A percentile compares a stretch with the other conserved stretches of the same genome.
These are phyloP conservation scores for Cryphonectria carpinicola DNA, from an alignment of 2,329 filamentous ascomycete species.

Conservation along the genomic window DNA sequence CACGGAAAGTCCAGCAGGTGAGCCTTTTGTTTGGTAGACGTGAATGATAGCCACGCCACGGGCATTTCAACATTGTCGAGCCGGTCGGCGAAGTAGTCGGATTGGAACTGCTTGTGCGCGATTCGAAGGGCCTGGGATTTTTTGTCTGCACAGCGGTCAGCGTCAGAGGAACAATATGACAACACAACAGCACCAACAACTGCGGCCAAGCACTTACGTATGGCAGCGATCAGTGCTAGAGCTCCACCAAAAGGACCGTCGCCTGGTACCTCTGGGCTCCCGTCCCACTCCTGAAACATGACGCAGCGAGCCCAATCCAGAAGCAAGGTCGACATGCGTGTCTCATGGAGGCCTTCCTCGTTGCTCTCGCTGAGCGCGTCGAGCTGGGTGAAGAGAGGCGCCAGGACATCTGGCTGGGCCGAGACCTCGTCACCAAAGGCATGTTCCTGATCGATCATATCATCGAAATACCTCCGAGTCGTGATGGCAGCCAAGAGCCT, in stretches of 20 bases:
- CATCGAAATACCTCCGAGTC: slow-evolving; percentile 55
- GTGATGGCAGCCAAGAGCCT: slow-evolving; percentile 62
- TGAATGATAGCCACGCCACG: slow-evolving; percentile 68
- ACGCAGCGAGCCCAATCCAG: slow-evolving; percentile 77
- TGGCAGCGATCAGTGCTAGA: slow-evolving; percentile 70
- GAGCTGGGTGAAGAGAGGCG: slow-evolving; percentile 55
- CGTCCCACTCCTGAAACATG: slow-evolving; percentile 81
- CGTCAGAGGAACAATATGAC: slow-evolving; percentile 14
- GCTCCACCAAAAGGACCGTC: slow-evolving; percentile 78
- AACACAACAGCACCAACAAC: not conserved
- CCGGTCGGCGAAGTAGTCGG: slow-evolving; percentile 75
- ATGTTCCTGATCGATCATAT: slow-evolving; percentile 44
- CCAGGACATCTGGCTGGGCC: slow-evolving; percentile 48
- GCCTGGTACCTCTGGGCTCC: slow-evolving; percentile 68
- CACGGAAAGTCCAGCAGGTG: slow-evolving; percentile 83
- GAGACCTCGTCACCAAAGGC: slow-evolving; percentile 38
- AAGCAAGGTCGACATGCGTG: slow-evolving; percentile 58
- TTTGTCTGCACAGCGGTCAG: slow-evolving; percentile 52
- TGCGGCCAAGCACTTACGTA: slow-evolving; percentile 61
- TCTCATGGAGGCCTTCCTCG: slow-evolving; percentile 61
- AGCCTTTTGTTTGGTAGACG: slow-evolving; percentile 62
- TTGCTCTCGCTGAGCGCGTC: slow-evolving; percentile 53
- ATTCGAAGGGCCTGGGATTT: slow-evolving; percentile 67
- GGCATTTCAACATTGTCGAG: slow-evolving; percentile 78
- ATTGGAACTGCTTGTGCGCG: slow-evolving; percentile 70